phyloP scores from a whole-genome alignment of 164 flowering plant genomes.

The Warburgia ugandensis region DNA sequence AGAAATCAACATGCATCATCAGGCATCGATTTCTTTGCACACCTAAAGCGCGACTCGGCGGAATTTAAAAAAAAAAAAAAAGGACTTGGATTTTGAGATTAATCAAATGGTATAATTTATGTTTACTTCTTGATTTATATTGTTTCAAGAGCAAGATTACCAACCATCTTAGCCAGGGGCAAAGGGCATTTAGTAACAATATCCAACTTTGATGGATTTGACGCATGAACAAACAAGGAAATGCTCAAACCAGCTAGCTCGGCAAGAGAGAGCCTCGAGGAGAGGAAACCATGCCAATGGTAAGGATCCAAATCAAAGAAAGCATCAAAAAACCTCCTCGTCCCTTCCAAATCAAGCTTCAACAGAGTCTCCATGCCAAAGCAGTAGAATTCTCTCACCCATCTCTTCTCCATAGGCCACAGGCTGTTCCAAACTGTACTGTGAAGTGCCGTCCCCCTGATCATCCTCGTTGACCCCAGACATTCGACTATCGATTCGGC shows the following conservation, averaged over 20 bases:
- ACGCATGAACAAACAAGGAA: slow-evolving; percentile 48
- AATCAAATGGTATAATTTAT: too few species aligned
- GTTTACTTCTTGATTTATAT: too few species aligned
- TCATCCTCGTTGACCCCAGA: slow-evolving; percentile 69
- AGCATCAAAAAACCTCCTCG: slow-evolving; percentile 64
- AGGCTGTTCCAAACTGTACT: slow-evolving; percentile 49
- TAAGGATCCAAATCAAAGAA: slow-evolving; percentile 63
- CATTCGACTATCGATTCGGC: slow-evolving; percentile 54
- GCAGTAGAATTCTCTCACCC: slow-evolving; percentile 43
- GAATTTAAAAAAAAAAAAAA: too few species aligned
- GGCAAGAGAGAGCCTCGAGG: slow-evolving; percentile 33
- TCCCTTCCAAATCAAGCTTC: slow-evolving; percentile 63
- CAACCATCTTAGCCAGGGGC: slow-evolving; percentile 55
- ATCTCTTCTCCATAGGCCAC: slow-evolving; percentile 51
- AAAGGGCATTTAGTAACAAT: slow-evolving; percentile 59
- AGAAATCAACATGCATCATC: too few species aligned
- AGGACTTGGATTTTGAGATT: too few species aligned
- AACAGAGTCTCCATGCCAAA: slow-evolving; percentile 80
- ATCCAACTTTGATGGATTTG: slow-evolving; percentile 44
- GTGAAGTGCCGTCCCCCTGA: slow-evolving; percentile 49
- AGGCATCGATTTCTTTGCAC: too few species aligned
- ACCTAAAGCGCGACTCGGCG: too few species aligned
- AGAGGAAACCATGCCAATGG: slow-evolving; percentile 53
- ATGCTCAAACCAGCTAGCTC: slow-evolving; percentile 51
- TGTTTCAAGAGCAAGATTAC: slow-evolving; percentile 43